phyloP scores from a whole-genome alignment of 179 eudicot genomes.

The Beta corolliflora region DNA sequence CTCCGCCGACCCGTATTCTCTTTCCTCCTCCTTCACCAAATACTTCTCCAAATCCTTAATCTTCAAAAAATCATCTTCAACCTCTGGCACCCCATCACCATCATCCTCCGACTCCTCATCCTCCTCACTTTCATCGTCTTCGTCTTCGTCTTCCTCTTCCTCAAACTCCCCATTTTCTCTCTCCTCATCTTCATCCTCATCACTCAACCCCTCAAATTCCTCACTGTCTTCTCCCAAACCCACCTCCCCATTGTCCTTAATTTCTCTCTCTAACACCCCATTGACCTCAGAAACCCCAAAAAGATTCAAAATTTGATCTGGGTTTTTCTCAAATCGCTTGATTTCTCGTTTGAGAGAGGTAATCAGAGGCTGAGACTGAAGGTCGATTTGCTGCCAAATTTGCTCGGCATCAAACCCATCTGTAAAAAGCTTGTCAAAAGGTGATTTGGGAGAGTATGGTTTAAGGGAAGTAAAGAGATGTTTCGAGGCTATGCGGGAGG shows the following conservation, averaged over 20 bases:
- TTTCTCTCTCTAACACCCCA: conserved; percentile 25
- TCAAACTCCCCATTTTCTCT: conserved; percentile 7
- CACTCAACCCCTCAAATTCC: conserved; percentile 28
- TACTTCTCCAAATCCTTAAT: conserved; percentile 72
- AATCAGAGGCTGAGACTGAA: conserved; percentile 67
- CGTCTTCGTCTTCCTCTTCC: conserved; percentile 30
- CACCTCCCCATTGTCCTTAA: conserved; percentile 29
- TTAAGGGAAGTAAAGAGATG: conserved; percentile 53
- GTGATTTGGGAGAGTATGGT: conserved; percentile 65
- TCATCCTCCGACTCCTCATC: conserved; percentile 37
- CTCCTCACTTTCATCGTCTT: conserved; percentile 24
- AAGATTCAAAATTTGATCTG: conserved; percentile 40
- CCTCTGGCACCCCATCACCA: conserved; percentile 43
- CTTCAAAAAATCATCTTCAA: conserved; percentile 77
- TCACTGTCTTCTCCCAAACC: conserved; percentile 25
- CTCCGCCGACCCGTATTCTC: conserved; percentile 54
- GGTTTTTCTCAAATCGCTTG: conserved; percentile 58
- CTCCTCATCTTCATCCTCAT: conserved; percentile 29
- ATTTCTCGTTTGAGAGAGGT: conserved; percentile 53
- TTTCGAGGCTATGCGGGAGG: conserved; percentile 60
- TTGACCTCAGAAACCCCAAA: conserved; percentile 35
- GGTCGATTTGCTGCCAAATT: conserved; percentile 92
- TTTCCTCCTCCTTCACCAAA: conserved; percentile 58
- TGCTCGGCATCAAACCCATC: conserved; percentile 89
- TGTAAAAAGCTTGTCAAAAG: conserved; percentile 54